Evolutionary conservation across 1,139 yeast genomes (phyloP), one percentile per base, ranked within the genome.

Genomic region (Candida labiduridarum): DNA sequence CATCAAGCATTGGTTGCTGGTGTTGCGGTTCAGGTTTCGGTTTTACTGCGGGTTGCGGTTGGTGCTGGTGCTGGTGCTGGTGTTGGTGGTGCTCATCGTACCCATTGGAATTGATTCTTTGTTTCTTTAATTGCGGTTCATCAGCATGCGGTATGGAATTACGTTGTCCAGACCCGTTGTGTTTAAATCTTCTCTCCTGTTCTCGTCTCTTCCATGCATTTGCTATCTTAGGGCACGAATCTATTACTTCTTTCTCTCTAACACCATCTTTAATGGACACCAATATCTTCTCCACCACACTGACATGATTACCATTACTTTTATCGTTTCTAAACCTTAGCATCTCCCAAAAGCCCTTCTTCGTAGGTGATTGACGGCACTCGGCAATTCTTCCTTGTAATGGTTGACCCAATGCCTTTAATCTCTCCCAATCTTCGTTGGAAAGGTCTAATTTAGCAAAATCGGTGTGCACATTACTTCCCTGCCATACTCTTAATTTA

Each of bases 271-370:
- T 82, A 46, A 95, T 94, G 64, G 96, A 87, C 55, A 85, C 83
- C 47, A 92, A 69, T 41, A 94, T 92, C 62, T 87, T 92, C 52
- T 83, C 84, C 12, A 91, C 97, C 18, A 89, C 90, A 16, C 85
- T 74, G 4, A 84, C 67, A 66, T 90, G 96, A 65, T 95, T 95
- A 10, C 96, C 98, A 61, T 88, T 87, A 22, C 82, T 69, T 64
- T 95, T 95, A 65, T 95, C 99, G 67, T 94, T 96, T 64, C 99
- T 78, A 67, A 94, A 94, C 52, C 99, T 77, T 52, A 94, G 68
- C 76, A 89, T 79, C 53, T 84, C 84, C 99, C 99, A 95, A 49
- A 76, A 79, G 1, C 85, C 85, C 3, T 71, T 69, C 35, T 59
- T 64, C 48, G 79, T 74, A 25, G 74, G 71, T 50, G 85, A 84